These are phyloP conservation scores for Cladophialophora psammophila DNA, from an alignment of 2,329 filamentous ascomycete genomes.

Conservation along the genomic window DNA sequence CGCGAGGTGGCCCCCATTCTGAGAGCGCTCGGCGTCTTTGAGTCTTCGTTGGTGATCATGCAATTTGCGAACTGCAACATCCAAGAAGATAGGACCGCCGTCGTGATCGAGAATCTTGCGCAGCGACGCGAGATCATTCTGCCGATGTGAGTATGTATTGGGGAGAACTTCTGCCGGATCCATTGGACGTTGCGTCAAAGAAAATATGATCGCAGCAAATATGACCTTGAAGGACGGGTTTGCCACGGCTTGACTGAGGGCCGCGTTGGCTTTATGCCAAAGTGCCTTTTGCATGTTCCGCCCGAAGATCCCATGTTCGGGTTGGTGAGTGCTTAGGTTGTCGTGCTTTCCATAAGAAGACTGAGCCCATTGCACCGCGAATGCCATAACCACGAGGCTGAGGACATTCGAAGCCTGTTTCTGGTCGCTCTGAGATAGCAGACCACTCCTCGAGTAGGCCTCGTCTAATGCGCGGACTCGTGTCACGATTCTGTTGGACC, in stretches of 20 bases:
- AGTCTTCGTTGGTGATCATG: conserved; percentile 25
- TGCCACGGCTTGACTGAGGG: conserved; percentile 47
- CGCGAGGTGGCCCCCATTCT: not conserved
- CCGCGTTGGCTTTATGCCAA: conserved; percentile 53
- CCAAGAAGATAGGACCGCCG: conserved; percentile 19
- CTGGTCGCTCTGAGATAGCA: conserved; percentile 23
- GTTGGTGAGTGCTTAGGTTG: conserved; percentile 30
- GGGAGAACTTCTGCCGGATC: conserved; percentile 31
- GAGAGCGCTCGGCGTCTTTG: conserved; percentile 13
- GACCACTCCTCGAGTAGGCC: conserved; percentile 15
- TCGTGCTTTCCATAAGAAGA: conserved; percentile 24
- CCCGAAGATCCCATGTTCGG: conserved; percentile 39
- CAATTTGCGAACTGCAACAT: conserved; percentile 28
- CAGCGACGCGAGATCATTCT: conserved; percentile 19
- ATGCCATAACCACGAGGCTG: conserved; percentile 31
- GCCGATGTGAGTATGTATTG: not conserved
- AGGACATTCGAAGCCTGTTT: conserved; percentile 29
- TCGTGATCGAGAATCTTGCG: conserved; percentile 23
- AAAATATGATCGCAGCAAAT: conserved; percentile 56
- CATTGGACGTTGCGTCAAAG: conserved; percentile 52
- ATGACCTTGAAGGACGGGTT: conserved; percentile 54
- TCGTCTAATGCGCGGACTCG: conserved; percentile 31
- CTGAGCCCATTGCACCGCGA: conserved; percentile 33
- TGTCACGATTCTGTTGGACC: conserved; percentile 27
- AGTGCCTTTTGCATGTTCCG: conserved; percentile 49